Percentiles rank a stretch among this genome's conserved stretches.
These are phyloP conservation scores for Alternaria novae-zelandiae DNA, from an alignment of 2,329 filamentous ascomycete species.

Conservation along the genomic window DNA sequence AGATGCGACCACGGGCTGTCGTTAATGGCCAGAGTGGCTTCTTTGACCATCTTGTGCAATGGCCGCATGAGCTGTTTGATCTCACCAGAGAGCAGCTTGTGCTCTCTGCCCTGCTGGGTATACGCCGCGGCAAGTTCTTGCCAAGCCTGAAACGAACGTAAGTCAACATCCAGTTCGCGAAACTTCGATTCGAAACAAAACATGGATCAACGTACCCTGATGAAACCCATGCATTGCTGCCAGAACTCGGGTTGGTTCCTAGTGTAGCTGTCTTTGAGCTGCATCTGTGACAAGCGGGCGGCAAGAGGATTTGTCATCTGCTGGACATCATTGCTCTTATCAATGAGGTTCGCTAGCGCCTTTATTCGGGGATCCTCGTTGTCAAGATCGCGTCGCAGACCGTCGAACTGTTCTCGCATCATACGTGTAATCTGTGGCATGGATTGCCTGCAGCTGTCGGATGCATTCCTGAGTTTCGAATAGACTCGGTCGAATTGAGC, in stretches of 20 bases:
- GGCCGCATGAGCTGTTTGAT: conserved; percentile 77
- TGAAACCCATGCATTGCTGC: conserved; percentile 76
- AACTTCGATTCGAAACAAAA: conserved; percentile 7
- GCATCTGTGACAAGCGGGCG: conserved; percentile 76
- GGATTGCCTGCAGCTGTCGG: conserved; percentile 73
- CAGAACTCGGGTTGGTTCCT: conserved; percentile 69
- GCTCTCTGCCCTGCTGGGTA: conserved; percentile 45
- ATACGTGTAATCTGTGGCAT: conserved; percentile 61
- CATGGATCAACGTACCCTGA: conserved; percentile 54
- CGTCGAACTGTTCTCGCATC: conserved; percentile 38
- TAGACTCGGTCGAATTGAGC: conserved; percentile 83
- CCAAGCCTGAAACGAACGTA: conserved; percentile 62
- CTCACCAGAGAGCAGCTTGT: conserved; percentile 64
- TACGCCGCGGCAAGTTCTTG: conserved; percentile 63
- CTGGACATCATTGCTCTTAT: conserved; percentile 73
- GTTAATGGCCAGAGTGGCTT: conserved; percentile 76
- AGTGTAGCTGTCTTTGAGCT: conserved; percentile 81
- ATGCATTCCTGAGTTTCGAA: conserved; percentile 73
- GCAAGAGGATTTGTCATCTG: conserved; percentile 77
- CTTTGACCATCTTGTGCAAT: conserved; percentile 81
- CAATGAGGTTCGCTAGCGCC: conserved; percentile 65
- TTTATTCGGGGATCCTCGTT: conserved; percentile 44
- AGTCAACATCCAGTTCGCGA: conserved; percentile 33
- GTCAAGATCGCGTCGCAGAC: conserved; percentile 40
- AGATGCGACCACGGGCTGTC: conserved; percentile 68